Base-by-base conservation (phyloP, 495 filamentous ascomycete species). In the Trichoderma parareesei region DNA sequence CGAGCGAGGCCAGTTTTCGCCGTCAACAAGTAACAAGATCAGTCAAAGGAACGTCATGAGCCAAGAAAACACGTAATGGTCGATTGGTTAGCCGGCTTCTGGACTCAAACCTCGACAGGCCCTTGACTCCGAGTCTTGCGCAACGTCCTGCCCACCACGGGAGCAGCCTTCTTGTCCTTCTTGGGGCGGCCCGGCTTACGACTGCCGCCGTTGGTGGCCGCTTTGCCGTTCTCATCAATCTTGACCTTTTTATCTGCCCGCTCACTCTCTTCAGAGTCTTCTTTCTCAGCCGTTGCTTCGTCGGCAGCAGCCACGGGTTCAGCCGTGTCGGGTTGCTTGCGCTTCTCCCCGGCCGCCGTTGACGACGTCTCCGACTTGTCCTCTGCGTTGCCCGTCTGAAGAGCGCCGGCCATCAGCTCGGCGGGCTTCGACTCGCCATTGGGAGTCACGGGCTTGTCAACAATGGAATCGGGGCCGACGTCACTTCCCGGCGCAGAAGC, bases 121-220 rank as follows among this genome's bases (percentile, higher is more conserved):
- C 78, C 78, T 67, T 81, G 79, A 61, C 78, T 79, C 63, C 78
- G 70, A 10, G 78, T 82, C 70, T 76, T 78, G 38, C 78, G 70
- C 61, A 65, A 65, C 0, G 79, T 77, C 49, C 68, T 71, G 0
- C 79, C 77, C 8, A 76, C 74, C 11, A 73, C 62, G 0, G 72
- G 63, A 9, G 67, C 38, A n/a, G 60, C 63, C 44, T 71, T 77
- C 41, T 75, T 71, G 27, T 76, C 68, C 67, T 78, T 79, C 69
- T 68, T 76, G 5, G 73, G 71, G n/a, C 75, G 73, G 57, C 74
- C 72, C 38, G 69, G 44, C 77, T 78, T 63, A 69, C 69, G 61
- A 20, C 40, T 20, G n/a, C 60, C 64, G 11, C 44, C 60, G 33
- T 64, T 43, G 62, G 61, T 61, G 48, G 11, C 20, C 44, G n/a